phyloP scores from a whole-genome alignment of 176 grass and related monocot genomes.

The Lolium multiflorum region DNA sequence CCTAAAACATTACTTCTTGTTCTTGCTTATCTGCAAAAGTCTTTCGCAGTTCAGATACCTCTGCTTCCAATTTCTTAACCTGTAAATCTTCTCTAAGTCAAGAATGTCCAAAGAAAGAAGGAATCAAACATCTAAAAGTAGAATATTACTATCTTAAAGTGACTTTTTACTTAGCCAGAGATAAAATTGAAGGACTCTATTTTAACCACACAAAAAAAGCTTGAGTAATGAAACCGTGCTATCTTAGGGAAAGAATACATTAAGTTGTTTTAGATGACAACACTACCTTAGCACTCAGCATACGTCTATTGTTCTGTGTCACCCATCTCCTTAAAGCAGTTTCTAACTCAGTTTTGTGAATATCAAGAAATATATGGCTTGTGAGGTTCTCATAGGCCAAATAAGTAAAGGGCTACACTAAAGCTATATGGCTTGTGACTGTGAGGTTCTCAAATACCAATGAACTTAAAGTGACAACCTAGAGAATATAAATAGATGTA shows the following conservation, averaged over 20 bases:
- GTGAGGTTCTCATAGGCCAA: constrained; percentile 18
- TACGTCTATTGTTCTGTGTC: constrained; percentile 82
- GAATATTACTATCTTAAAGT: constrained; percentile 24
- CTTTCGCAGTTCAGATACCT: constrained; percentile 66
- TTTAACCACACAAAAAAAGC: background rate
- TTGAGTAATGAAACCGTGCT: constrained; percentile 25
- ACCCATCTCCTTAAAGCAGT: constrained; percentile 95
- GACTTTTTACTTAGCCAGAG: constrained; percentile 17
- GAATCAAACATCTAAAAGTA: constrained; percentile 15
- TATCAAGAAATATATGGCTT: constrained; percentile 40
- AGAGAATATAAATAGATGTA: constrained; percentile 33
- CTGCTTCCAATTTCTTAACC: constrained; percentile 86
- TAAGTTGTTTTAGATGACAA: constrained; percentile 33
- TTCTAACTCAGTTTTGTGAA: constrained; percentile 82
- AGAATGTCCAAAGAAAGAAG: constrained; percentile 13
- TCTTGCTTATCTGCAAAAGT: constrained; percentile 62
- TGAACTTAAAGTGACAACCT: constrained; percentile 20
- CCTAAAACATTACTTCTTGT: constrained; percentile 94
- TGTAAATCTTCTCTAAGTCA: constrained; percentile 55
- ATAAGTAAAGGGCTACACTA: background rate
- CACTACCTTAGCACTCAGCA: constrained; percentile 76
- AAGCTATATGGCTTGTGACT: too few species aligned
- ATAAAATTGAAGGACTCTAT: constrained; percentile 17
- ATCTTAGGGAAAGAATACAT: background rate
- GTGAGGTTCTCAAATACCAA: background rate